These are phyloP conservation scores for Zelopaecilomyces penicillatus DNA, from an alignment of 2,329 filamentous ascomycete genomes.

Conservation along the genomic window DNA sequence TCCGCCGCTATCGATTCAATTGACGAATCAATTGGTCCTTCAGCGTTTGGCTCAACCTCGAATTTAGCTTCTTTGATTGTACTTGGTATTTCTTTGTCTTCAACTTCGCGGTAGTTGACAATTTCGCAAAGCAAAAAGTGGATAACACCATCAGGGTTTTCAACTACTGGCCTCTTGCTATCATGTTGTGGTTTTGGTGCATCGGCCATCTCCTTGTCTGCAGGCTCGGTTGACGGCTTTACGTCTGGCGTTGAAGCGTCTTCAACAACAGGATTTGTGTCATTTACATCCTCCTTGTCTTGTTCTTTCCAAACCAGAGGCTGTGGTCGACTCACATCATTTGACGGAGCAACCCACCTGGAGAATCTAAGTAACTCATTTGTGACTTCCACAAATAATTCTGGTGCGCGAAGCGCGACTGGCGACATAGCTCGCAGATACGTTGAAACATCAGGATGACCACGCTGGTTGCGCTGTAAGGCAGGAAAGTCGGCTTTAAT, in stretches of 20 bases:
- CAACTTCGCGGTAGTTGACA: constrained; percentile 83
- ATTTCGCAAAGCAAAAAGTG: constrained; percentile 92
- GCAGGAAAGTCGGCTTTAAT: constrained; percentile 71
- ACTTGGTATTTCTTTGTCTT: constrained; percentile 61
- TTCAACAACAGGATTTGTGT: constrained; percentile 10
- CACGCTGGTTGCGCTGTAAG: constrained; percentile 39
- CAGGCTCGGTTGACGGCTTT: constrained; percentile 51
- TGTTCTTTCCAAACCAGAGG: constrained; percentile 35
- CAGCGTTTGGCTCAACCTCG: constrained; percentile 21
- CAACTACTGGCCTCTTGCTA: constrained; percentile 72
- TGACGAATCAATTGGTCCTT: constrained; percentile 21
- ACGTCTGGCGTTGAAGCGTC: constrained; percentile 32
- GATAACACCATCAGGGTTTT: constrained; percentile 89
- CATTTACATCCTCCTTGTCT: constrained; percentile 12
- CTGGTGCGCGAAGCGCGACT: constrained; percentile 70
- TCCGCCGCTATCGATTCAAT: constrained; percentile 25
- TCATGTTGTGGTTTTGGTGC: constrained; percentile 56
- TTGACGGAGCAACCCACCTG: constrained; percentile 43
- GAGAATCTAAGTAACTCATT: constrained; percentile 74
- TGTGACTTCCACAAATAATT: constrained; percentile 78
- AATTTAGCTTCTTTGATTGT: constrained; percentile 34
- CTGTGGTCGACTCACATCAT: constrained; percentile 25
- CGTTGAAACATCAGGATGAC: constrained; percentile 54
- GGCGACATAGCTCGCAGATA: constrained; percentile 74
- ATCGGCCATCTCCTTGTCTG: constrained; percentile 54